phyloP scores from a whole-genome alignment of 148 eudicot genomes.

The Fagopyrum esculentum region DNA sequence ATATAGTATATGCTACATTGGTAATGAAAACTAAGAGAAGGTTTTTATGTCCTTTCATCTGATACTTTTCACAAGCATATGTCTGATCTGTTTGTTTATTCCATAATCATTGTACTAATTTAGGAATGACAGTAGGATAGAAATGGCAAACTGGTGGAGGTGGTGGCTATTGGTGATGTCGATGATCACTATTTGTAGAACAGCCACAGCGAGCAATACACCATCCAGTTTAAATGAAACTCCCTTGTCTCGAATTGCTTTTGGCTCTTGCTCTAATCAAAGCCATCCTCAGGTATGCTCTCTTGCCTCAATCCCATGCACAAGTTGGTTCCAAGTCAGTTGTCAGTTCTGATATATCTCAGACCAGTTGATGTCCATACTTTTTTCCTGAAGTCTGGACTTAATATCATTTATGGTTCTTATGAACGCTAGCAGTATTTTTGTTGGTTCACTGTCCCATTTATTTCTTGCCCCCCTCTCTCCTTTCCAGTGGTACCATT shows the following conservation, averaged over 20 bases:
- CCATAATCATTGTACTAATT: background rate
- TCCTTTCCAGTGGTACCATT: too few relatives aligned
- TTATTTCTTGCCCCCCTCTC: too few relatives aligned
- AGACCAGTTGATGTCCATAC: background rate
- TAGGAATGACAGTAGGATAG: constrained; percentile 1
- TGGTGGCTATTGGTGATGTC: constrained; percentile 3
- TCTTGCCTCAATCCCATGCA: background rate
- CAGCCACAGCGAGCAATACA: background rate
- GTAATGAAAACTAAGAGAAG: background rate
- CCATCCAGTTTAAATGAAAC: constrained; percentile 11
- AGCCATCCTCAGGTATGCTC: constrained; percentile 43
- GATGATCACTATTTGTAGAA: background rate
- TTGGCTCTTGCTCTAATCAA: constrained; percentile 72
- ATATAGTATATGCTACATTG: background rate
- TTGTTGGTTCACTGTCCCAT: background rate
- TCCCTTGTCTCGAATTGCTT: constrained; percentile 44
- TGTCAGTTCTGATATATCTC: background rate
- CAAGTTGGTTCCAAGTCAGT: background rate
- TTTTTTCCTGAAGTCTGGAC: background rate
- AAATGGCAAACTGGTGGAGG: background rate
- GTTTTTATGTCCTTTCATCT: background rate
- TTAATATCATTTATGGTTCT: background rate
- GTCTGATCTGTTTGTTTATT: background rate
- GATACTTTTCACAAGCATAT: background rate
- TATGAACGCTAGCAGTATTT: background rate